Percentiles rank a stretch among this genome's conserved stretches.
These are phyloP conservation scores for Flaveria bidentis DNA, from an alignment of 129 eudicot species.

Conservation along the genomic window DNA sequence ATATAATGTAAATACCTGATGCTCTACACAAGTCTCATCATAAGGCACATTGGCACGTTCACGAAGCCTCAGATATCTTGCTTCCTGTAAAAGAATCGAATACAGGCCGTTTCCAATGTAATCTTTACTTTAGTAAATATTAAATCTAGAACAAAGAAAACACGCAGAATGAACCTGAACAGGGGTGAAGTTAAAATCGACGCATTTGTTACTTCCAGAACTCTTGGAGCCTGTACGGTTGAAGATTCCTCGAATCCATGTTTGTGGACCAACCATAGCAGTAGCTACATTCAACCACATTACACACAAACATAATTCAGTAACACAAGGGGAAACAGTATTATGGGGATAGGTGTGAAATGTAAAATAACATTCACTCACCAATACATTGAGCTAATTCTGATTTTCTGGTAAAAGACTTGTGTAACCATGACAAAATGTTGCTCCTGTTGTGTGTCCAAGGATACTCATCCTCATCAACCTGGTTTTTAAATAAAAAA, in stretches of 20 bases:
- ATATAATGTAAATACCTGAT: constrained; percentile 49
- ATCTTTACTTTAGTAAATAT: background rate
- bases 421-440: constrained; percentile 57
- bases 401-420: constrained; percentile 59
- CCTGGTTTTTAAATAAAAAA: constrained; percentile 43
- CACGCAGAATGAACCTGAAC: constrained; percentile 42
- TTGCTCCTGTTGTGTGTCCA: constrained; percentile 50
- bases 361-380: constrained; percentile 49
- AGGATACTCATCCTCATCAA: constrained; percentile 69
- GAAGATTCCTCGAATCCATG: constrained; percentile 90
- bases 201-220: constrained; percentile 47
- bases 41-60: constrained; percentile 59
- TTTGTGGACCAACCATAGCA: constrained; percentile 97
- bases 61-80: constrained; percentile 60
- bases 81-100: constrained; percentile 49
- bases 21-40: constrained; percentile 68
- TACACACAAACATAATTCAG: constrained; percentile 1
- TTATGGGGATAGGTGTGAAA: background rate
- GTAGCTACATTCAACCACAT: constrained; percentile 54
- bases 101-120: background rate
- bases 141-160: background rate
- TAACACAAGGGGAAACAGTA: background rate
- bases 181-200: constrained; percentile 45
- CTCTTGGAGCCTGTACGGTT: constrained; percentile 62
- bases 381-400: constrained; percentile 80